These are phyloP conservation scores for Bjerkandera adusta DNA, from an alignment of 1,284 basidiomycete genomes.

Conservation along the genomic window DNA sequence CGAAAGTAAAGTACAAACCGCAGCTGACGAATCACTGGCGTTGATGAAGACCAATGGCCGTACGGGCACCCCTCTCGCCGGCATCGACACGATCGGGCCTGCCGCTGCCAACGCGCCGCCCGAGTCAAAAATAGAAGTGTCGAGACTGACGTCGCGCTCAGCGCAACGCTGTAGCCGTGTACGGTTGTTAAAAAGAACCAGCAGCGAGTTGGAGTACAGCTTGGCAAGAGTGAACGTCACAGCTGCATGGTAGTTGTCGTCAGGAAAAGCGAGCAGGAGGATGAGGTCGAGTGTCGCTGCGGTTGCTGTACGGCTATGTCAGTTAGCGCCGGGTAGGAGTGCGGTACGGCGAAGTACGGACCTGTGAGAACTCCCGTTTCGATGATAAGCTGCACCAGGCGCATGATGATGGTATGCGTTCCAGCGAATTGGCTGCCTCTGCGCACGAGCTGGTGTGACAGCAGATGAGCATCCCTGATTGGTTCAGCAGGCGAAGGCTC, in stretches of 20 bases:
- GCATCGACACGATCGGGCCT: too few relatives aligned
- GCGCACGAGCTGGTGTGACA: not conserved
- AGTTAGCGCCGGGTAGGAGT: not conserved
- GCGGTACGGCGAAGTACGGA: conserved; percentile 21
- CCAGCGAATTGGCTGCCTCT: conserved; percentile 19
- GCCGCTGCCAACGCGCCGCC: too few relatives aligned
- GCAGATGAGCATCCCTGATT: not conserved
- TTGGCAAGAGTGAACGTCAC: conserved; percentile 30
- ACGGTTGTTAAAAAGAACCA: conserved; percentile 20
- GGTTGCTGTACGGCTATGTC: not conserved
- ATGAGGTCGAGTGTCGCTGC: conserved; percentile 24
- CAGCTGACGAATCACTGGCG: too few relatives aligned
- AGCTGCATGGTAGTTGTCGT: conserved; percentile 30
- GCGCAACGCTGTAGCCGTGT: too few relatives aligned
- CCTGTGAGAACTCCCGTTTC: conserved; percentile 31
- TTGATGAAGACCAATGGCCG: too few relatives aligned
- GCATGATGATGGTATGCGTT: conserved; percentile 22
- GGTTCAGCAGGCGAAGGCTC: not conserved
- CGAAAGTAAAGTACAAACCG: too few relatives aligned
- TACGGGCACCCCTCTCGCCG: too few relatives aligned
- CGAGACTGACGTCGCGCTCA: too few relatives aligned
- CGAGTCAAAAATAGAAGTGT: too few relatives aligned
- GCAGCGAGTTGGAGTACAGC: conserved; percentile 34
- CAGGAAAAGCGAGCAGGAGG: conserved; percentile 27
- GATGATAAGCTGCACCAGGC: conserved; percentile 22